Evolutionary conservation across 2,329 filamentous ascomycete species (phyloP).

Genomic region (Aspergillus ustus): DNA sequence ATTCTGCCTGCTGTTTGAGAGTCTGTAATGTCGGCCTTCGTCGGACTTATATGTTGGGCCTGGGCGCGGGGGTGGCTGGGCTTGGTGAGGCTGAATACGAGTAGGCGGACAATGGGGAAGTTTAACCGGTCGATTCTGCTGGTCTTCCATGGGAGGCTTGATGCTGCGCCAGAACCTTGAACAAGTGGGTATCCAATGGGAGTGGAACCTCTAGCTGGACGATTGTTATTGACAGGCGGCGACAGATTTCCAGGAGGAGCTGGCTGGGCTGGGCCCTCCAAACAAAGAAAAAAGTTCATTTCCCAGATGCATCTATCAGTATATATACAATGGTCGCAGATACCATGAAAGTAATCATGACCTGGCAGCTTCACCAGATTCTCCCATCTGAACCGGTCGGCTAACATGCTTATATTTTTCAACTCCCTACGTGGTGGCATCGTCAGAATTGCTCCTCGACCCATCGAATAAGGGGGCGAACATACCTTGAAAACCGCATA

Average conservation of each 20-base stretch:
- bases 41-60: neutral
- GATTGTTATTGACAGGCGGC: too few relatives aligned
- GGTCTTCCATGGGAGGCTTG: too few relatives aligned
- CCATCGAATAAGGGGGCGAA: neutral
- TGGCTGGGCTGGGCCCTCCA: too few relatives aligned
- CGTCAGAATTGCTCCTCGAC: neutral
- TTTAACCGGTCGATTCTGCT: neutral
- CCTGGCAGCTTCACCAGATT: neutral
- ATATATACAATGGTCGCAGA: neutral
- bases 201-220: too few relatives aligned
- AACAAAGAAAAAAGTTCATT: too few relatives aligned
- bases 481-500: conserved; percentile 37
- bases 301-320: neutral
- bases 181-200: too few relatives aligned
- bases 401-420: conserved; percentile 31
- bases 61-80: neutral
- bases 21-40: neutral
- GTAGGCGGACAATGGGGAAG: too few relatives aligned
- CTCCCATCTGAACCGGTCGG: conserved; percentile 18
- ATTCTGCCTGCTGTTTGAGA: neutral
- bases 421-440: conserved; percentile 24
- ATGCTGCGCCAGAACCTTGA: too few relatives aligned
- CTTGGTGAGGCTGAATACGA: neutral
- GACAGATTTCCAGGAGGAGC: too few relatives aligned
- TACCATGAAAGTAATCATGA: neutral